phyloP scores from a whole-genome alignment of 2,329 filamentous ascomycete genomes.

The Penicillium sp. region DNA sequence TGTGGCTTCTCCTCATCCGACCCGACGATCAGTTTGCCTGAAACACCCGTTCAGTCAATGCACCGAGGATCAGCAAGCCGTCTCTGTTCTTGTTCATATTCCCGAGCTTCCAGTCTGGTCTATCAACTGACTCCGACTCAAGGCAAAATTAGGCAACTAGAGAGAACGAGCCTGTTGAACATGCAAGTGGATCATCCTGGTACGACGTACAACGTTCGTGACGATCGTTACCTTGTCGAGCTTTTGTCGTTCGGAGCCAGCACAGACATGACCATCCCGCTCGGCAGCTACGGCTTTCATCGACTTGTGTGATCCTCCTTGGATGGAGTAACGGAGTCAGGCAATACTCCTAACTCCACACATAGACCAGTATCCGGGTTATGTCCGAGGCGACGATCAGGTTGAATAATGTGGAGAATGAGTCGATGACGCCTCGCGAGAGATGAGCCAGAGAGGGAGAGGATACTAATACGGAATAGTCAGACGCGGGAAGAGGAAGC shows the following conservation, averaged over 20 bases:
- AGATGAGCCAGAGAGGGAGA: too few species aligned
- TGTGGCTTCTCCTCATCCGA: background rate
- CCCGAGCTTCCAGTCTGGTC: background rate
- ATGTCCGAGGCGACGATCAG: conserved; percentile 9
- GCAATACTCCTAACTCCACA: background rate
- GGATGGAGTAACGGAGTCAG: background rate
- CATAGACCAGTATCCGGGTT: background rate
- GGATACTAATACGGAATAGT: background rate
- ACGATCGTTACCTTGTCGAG: conserved; percentile 3
- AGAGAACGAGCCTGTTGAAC: background rate
- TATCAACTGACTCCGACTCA: background rate
- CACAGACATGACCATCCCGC: conserved; percentile 9
- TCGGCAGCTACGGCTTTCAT: conserved; percentile 7
- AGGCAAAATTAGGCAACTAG: background rate
- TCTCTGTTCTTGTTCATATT: conserved; percentile 1
- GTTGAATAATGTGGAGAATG: background rate
- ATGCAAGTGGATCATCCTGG: background rate
- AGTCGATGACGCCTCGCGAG: background rate
- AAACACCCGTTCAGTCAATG: conserved; percentile 18
- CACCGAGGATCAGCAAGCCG: conserved; percentile 17
- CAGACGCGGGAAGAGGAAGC: background rate
- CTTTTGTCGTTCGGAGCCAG: background rate
- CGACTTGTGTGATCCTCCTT: background rate
- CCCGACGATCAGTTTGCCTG: conserved; percentile 16
- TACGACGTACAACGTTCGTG: conserved; percentile 1